Base-by-base conservation (phyloP, 108 stramenopile genomes). In the Nitzschia inconspicua region DNA sequence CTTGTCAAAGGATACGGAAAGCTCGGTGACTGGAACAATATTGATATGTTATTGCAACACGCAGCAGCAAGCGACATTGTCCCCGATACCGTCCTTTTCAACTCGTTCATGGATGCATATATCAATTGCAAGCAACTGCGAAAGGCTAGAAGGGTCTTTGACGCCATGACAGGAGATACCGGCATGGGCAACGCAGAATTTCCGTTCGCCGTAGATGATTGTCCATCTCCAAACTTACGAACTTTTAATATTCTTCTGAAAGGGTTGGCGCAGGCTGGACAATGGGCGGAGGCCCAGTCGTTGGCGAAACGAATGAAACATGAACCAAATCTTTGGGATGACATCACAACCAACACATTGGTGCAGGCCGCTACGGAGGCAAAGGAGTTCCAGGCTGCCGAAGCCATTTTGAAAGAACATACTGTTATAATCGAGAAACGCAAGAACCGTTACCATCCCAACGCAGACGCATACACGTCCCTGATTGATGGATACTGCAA, bases 381-480 rank as follows among this genome's bases (percentile, higher is more conserved):
- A 2, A 36, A 65, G 18, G 69, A 88, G 32, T 86, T 78, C 76
- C 72, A 75, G n/a, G 31, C 73, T 16, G 90, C 86, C 4, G 79
- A 84, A 65, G 57, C 58, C 22, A 65, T 92, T 5, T 48, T 92
- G 20, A 44, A 68, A 9, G 54, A 68, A 48, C 57, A 81, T 44
- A 82, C 85, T 5, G 44, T 57, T 19, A 18, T 24, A 36, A 27
- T 44, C 30, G 10, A 19, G 34, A 34, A 23, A 31, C 30, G 14
- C 18, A 28, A 25, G 7, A 49, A 53, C 2, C 8, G 47, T 28
- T n/a, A n/a, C 32, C 90, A 92, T 73, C 86, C 86, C 19, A 92
- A 92, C 46, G 77, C 85, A 16, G 90, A 92, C 68, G 90, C 90
- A 0, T 92, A 92, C 56, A 92, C 90, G 4, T 70, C 75, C n/a